Base-by-base conservation (phyloP, 202 grass and related monocot genomes). In the Panicum hallii region DNA sequence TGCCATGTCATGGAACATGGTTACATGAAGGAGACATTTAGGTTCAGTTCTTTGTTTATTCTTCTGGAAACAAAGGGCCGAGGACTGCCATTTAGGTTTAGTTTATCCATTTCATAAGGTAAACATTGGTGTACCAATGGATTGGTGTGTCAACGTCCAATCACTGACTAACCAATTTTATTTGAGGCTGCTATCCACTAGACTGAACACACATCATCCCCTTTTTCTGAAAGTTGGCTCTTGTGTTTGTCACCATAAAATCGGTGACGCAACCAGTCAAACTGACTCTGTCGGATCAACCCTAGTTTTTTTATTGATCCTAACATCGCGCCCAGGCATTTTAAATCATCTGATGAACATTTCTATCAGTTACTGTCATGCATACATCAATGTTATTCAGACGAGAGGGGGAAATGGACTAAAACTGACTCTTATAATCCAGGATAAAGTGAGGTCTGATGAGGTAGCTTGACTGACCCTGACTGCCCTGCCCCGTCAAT, bases 361-460 rank as follows among this genome's bases (percentile, higher is more conserved):
- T 79, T 22, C 40, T 50, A 73, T 61, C 48, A 67, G 41, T 61
- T 36, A 79, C 30, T 60, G 6, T 34, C 49, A 61, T 73, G 49
- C 73, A 50, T 88, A 65, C 28, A 78, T 19, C 36, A 47, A 72
- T 80, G 30, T 30, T 83, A 62, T 79, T 83, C 42, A 79, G 49
- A 82, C 43, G 54, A 6, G 9, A 71, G 54, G n/a, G n/a, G 15
- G 40, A 82, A 19, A 34, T 74, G 53, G 52, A 87, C 84, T 90
- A 36, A 80, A 83, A 90, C 54, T 75, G 68, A 76, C 62, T 75
- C 50, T 90, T 87, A 70, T 19, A 90, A 77, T 84, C 55, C 77
- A 87, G 85, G 89, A 84, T 84, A 66, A 84, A 79, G 54, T 40
- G 47, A 84, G 69, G 44, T 74, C 49, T 54, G 71, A 74, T 49